A percentile compares a stretch with the other conserved stretches of the same genome.
Evolutionary conservation across 306 rosid species (phyloP).

Genomic region (Phaseolus lunatus): DNA sequence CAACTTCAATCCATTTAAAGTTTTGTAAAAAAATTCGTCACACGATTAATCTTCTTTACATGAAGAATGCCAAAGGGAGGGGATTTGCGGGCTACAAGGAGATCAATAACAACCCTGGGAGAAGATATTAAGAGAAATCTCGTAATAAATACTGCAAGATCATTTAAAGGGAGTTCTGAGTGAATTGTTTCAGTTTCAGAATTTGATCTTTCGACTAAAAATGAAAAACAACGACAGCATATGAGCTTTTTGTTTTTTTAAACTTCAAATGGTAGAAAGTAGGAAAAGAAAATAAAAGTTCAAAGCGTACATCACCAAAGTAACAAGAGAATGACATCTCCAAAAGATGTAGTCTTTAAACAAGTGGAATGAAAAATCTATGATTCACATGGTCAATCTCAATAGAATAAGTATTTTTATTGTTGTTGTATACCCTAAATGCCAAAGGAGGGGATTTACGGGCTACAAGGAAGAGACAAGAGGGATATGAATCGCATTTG

Average conservation of each 20-base stretch:
- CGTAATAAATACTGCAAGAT: not conserved
- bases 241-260: not conserved
- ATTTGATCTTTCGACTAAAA: not conserved
- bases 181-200: not conserved
- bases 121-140: not conserved
- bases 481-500: not conserved
- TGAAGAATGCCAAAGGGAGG: not conserved
- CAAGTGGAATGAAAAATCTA: not conserved
- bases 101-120: not conserved
- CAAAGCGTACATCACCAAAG: not conserved
- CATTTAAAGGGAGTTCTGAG: not conserved
- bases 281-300: not conserved
- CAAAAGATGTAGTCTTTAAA: not conserved
- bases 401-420: not conserved
- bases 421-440: not conserved
- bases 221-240: not conserved
- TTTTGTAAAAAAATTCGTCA: not conserved
- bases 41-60: not conserved
- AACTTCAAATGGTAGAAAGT: not conserved
- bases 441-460: not conserved
- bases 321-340: too few species aligned
- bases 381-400: not conserved
- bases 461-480: conserved; percentile 11
- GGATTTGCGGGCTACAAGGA: not conserved
- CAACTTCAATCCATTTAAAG: not conserved